Base-by-base conservation (phyloP, 1,139 yeast species). In the Pichia sp. region DNA sequence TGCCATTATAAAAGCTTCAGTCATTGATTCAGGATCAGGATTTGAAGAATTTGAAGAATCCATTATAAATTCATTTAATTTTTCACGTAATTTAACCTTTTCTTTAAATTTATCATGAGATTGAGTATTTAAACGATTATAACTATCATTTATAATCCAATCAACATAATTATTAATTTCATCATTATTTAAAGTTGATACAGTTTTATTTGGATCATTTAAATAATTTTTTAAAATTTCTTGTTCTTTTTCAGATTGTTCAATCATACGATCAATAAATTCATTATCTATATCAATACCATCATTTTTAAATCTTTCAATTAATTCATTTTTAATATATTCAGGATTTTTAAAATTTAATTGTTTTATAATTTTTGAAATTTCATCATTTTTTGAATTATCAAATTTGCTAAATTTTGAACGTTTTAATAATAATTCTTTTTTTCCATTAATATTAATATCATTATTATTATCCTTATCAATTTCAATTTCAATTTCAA, bases 281-380 rank as follows among this genome's bases (percentile, higher is more conserved):
- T 49, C 41, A 10, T 56, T 55, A 41, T 60, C 64, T 20, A 54
- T 50, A 12, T 61, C 64, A 20, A 60, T 36, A 1, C 60, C 59
- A 44, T 57, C 62, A 7, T 42, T 30, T 35, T 47, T 42, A 35
- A 61, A 60, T 32, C 47, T 48, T 16, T 37, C 42, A 30, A 45
- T 52, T 16, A 61, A 35, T 38, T 59, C 63, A 23, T 49, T 35
- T 33, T 51, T 55, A 11, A 61, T 60, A 33, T 52, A 50, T 8
- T 55, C 53, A 0, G 62, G 56, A 12, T 30, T 28, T 35, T 40
- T 40, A 26, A 30, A 40, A 10, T 39, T 24, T 4, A 38, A 5
- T 24, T 31, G 27, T 8, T 35, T 12, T 20, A 35, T 35, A 12
- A 35, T 6, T 54, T 46, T 45, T 56, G 58, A 34, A 37, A 42